phyloP scores from a whole-genome alignment of 148 eudicot genomes.

The Dysphania ambrosioides region DNA sequence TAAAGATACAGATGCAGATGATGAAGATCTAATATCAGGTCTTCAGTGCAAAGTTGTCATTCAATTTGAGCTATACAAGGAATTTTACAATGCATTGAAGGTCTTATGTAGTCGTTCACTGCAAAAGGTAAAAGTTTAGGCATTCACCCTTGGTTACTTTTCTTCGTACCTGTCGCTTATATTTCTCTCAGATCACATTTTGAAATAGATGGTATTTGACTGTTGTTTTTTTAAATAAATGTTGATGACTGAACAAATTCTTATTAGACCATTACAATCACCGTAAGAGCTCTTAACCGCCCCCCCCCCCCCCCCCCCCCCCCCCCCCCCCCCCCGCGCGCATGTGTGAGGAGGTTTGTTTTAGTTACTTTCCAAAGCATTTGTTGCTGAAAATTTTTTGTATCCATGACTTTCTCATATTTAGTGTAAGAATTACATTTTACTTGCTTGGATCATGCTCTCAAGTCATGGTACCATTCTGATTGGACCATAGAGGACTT shows the following conservation, averaged over 20 bases:
- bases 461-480: too few relatives aligned
- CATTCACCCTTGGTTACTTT: neutral
- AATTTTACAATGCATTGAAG: slow-evolving; percentile 67
- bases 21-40: slow-evolving; percentile 56
- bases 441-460: too few relatives aligned
- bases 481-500: too few relatives aligned
- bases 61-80: slow-evolving; percentile 62
- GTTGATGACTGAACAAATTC: neutral
- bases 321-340: too few relatives aligned
- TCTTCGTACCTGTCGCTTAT: neutral
- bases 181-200: neutral
- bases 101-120: slow-evolving; percentile 65
- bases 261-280: neutral
- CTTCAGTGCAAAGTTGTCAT: slow-evolving; percentile 77
- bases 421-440: too few relatives aligned
- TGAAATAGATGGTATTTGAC: neutral
- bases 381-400: neutral
- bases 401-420: neutral
- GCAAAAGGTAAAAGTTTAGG: slow-evolving; percentile 50
- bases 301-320: too few relatives aligned
- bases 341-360: too few relatives aligned
- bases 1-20: slow-evolving; percentile 52
- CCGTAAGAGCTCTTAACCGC: too few relatives aligned
- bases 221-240: neutral
- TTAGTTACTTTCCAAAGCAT: neutral